A percentile compares a stretch with the other conserved stretches of the same genome.
Evolutionary conservation across 345 rosid species (phyloP).

Genomic region (Adansonia digitata): DNA sequence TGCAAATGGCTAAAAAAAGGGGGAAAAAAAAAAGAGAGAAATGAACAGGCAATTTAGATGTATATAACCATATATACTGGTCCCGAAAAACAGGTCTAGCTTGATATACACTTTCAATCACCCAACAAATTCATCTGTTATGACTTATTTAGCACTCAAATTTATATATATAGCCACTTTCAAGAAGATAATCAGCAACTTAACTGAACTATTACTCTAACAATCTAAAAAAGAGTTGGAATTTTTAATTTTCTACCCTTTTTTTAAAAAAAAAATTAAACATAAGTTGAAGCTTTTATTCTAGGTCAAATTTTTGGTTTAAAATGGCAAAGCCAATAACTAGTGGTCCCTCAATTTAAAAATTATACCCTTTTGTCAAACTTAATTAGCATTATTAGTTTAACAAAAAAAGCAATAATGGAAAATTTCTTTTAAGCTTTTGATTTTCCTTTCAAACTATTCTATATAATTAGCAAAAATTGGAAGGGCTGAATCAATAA

Average conservation of each 20-base stretch:
- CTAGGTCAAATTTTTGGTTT: too few species aligned
- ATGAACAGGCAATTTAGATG: not conserved
- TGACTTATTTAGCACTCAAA: not conserved
- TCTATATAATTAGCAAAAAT: not conserved
- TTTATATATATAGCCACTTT: too few species aligned
- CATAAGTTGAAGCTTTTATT: too few species aligned
- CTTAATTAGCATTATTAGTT: not conserved
- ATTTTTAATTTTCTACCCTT: too few species aligned
- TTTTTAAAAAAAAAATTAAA: too few species aligned
- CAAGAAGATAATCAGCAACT: too few species aligned
- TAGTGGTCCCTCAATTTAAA: too few species aligned
- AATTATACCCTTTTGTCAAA: too few species aligned
- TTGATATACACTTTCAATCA: not conserved
- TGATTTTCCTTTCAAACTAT: not conserved
- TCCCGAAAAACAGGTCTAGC: too few species aligned
- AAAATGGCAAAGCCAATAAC: too few species aligned
- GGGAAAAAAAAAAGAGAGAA: not conserved
- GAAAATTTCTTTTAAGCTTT: not conserved
- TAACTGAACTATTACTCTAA: too few species aligned
- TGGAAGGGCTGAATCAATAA: not conserved
- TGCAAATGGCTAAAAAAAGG: not conserved
- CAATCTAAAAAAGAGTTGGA: not conserved
- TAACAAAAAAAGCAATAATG: not conserved
- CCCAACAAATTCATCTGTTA: not conserved
- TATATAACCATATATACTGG: not conserved